Conservation (phyloP, 2,329 filamentous ascomycete genomes). For the Colletotrichum sp. region DNA sequence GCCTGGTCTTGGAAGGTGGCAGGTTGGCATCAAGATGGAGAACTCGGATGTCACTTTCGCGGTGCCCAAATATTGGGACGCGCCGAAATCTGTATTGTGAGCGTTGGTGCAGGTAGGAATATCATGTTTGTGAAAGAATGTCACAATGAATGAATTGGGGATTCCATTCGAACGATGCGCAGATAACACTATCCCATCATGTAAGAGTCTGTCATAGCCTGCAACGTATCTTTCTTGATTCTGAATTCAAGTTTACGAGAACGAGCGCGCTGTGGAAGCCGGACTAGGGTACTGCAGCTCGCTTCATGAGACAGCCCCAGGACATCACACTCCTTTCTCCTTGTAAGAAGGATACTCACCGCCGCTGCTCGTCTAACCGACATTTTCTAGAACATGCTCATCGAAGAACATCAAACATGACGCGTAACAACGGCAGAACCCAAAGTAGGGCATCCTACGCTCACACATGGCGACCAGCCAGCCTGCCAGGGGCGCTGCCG, state of each 20-base stretch:
- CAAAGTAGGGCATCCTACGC: not conserved
- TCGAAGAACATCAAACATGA: not conserved
- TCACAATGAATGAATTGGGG: fast-evolving
- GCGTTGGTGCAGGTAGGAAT: not conserved
- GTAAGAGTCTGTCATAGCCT: not conserved
- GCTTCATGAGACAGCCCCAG: not conserved
- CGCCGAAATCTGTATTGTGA: slow-evolving; percentile 28
- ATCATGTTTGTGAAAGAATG: fast-evolving
- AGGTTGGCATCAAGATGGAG: slow-evolving; percentile 44
- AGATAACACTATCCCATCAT: fast-evolving
- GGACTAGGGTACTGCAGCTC: not conserved
- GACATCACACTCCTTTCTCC: not conserved
- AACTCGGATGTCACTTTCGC: slow-evolving; percentile 34
- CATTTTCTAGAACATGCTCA: not conserved
- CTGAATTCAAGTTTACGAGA: not conserved
- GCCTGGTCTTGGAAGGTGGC: slow-evolving; percentile 51
- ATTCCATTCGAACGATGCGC: not conserved
- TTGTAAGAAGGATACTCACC: not conserved
- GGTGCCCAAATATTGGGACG: slow-evolving; percentile 24
- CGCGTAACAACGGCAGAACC: not conserved
- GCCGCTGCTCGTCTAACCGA: not conserved
- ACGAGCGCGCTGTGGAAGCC: not conserved
- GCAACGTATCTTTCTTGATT: not conserved
- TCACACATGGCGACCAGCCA: not conserved
- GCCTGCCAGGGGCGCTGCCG: not conserved